Evolutionary conservation across 129 eudicot species (phyloP).

Genomic region (Centella asiatica): DNA sequence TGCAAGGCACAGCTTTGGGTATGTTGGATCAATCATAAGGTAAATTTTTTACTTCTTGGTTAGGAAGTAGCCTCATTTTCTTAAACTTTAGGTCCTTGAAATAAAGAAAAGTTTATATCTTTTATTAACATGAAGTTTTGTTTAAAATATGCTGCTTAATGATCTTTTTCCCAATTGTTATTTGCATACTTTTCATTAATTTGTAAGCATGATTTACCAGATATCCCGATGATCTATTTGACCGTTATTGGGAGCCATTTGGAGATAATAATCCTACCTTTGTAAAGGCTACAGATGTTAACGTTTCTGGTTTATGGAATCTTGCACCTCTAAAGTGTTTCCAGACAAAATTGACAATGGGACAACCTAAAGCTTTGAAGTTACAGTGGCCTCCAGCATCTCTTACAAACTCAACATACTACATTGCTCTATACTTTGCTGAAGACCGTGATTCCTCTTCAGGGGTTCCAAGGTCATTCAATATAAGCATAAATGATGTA

Average conservation of each 20-base stretch:
- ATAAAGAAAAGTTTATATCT: no score
- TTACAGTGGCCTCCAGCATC: slow-evolving; percentile 59
- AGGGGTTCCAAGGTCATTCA: slow-evolving; percentile 31
- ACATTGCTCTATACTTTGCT: slow-evolving; percentile 71
- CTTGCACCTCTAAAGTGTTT: slow-evolving; percentile 64
- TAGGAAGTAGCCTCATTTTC: neutral
- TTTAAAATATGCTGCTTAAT: no score
- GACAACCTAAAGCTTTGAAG: slow-evolving; percentile 30
- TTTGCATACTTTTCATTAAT: neutral
- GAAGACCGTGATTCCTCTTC: slow-evolving; percentile 36
- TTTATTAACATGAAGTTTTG: no score
- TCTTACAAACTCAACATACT: slow-evolving; percentile 40
- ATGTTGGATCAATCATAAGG: slow-evolving; percentile 50
- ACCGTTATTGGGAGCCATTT: slow-evolving; percentile 81
- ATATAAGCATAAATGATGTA: slow-evolving; percentile 40
- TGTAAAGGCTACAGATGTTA: slow-evolving; percentile 29
- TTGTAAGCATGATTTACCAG: slow-evolving; percentile 26
- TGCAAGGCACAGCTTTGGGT: slow-evolving; percentile 80
- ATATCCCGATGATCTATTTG: slow-evolving; percentile 76
- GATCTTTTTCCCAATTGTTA: neutral
- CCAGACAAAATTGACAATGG: slow-evolving; percentile 39
- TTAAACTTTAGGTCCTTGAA: no score
- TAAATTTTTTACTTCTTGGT: slow-evolving; percentile 12
- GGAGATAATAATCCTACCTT: slow-evolving; percentile 43
- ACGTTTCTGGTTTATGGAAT: slow-evolving; percentile 74